Percentiles rank a stretch among this genome's conserved stretches.
phyloP scores from a whole-genome alignment of 2,329 filamentous ascomycete species.

The Fusarium devonianum region DNA sequence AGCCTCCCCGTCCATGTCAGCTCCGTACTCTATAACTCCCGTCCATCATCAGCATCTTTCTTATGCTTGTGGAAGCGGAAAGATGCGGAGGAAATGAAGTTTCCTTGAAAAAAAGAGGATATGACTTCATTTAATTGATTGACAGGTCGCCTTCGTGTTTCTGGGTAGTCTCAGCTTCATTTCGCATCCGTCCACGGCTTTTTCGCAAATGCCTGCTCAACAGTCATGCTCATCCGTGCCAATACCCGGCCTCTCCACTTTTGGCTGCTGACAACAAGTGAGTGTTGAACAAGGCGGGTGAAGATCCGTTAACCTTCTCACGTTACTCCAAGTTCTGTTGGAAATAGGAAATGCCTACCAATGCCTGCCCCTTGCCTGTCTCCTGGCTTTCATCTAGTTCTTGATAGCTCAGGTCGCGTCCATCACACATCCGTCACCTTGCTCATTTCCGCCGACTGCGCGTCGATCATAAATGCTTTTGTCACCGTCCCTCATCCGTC shows the following conservation, averaged over 20 bases:
- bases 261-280: constrained; percentile 22
- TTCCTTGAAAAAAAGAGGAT: background rate
- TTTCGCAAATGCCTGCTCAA: background rate
- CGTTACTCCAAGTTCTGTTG: no score
- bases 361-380: no score
- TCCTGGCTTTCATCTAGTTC: no score
- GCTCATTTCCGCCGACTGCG: constrained; percentile 12
- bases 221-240: constrained; percentile 3
- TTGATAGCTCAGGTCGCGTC: constrained; percentile 18
- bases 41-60: no score
- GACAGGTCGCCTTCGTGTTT: constrained; percentile 4
- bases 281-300: no score
- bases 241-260: constrained; percentile 19
- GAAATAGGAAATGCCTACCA: background rate
- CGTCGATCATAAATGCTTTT: constrained; percentile 2
- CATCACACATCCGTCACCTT: constrained; percentile 30
- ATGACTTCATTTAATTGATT: background rate
- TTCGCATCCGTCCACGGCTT: constrained; percentile 6
- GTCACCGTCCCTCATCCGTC: background rate
- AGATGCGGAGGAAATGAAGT: constrained; percentile 10
- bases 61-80: no score
- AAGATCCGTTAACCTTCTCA: no score
- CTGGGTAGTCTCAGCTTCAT: constrained; percentile 17
- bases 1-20: no score
- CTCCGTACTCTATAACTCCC: no score